Base-by-base conservation (phyloP, 2,329 filamentous ascomycete species). In the Venturia asperata region DNA sequence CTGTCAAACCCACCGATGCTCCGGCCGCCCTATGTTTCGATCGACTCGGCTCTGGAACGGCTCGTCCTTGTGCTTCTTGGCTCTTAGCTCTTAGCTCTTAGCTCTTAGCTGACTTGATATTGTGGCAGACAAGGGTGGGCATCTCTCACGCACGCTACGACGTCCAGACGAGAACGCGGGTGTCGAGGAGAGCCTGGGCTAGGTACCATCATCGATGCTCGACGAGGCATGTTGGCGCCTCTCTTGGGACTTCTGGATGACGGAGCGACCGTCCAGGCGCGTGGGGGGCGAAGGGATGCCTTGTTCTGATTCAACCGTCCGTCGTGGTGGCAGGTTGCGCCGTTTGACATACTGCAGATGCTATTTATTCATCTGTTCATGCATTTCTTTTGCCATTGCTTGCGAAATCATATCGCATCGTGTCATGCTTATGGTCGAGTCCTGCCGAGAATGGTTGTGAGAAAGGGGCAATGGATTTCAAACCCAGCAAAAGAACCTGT, bases 31-130 rank as follows among this genome's bases (percentile, higher is more conserved):
- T 37, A 37, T 37, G 52, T 56, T 37, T 58, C 52, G 30, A 37
- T 58, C 52, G 15, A 58, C 52, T 39, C 9, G 27, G 15, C 49
- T 34, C 24, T 56, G 49, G 49, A 17, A 56, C 52, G 52, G 30
- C 52, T 37, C 52, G 52, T 37, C 52, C 10, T 7, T 2, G 4
- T n/a, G n/a, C 15, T 10, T 34, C 27, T 56, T 17, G 17, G 49
- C 5, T 47, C 45, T 49, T 49, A 52, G 47, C 47, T 52, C n/a
- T n/a, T n/a, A 37, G 27, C 4, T 34, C 27, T 56, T 17, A 34
- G 49, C 5, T 47, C 45, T 49, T 49, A 52, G 47, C 47, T 52
- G 47, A 58, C 52, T 37, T 58, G 24, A 37, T 58, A 37, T 27
- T 17, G 17, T 58, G 4, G 52, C 49, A 56, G 24, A 56, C 49